These are phyloP conservation scores for Cryptosporidium bovis DNA, from an alignment of 169 alveolate species.

Conservation along the genomic window DNA sequence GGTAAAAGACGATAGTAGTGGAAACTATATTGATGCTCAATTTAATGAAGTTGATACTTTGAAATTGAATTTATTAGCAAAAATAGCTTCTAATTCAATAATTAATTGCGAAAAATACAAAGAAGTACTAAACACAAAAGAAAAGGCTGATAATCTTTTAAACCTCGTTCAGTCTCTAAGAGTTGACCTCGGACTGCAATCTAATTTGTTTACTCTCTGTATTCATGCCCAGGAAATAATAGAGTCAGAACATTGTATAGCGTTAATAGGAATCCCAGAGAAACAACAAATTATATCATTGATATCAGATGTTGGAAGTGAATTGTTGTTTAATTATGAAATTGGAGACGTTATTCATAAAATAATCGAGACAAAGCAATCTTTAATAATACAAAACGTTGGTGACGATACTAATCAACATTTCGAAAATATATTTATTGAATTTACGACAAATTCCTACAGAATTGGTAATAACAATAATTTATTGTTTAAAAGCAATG, in stretches of 20 bases:
- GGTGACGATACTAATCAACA: conserved; percentile 32
- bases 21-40: not conserved
- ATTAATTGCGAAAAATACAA: conserved; percentile 58
- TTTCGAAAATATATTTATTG: conserved; percentile 41
- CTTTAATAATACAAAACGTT: conserved; percentile 52
- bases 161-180: conserved; percentile 62
- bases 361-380: conserved; percentile 59
- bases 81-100: conserved; percentile 35
- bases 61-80: conserved; percentile 5
- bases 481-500: not conserved
- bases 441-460: conserved; percentile 17
- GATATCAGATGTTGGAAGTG: conserved; percentile 59
- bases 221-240: conserved; percentile 73
- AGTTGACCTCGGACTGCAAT: conserved; percentile 64
- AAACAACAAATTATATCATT: conserved; percentile 68
- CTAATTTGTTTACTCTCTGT: conserved; percentile 61
- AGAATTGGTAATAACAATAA: conserved; percentile 7
- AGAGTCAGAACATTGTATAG: conserved; percentile 73
- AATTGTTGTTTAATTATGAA: conserved; percentile 51
- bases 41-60: conserved; percentile 32
- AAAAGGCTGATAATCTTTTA: conserved; percentile 54
- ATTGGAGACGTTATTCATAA: conserved; percentile 39
- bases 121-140: conserved; percentile 61
- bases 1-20: not conserved
- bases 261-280: conserved; percentile 72